A percentile compares a stretch with the other conserved stretches of the same genome.
Evolutionary conservation across 2,329 filamentous ascomycete species (phyloP).

Genomic region (Nothophaeocryptopus gaeumannii): DNA sequence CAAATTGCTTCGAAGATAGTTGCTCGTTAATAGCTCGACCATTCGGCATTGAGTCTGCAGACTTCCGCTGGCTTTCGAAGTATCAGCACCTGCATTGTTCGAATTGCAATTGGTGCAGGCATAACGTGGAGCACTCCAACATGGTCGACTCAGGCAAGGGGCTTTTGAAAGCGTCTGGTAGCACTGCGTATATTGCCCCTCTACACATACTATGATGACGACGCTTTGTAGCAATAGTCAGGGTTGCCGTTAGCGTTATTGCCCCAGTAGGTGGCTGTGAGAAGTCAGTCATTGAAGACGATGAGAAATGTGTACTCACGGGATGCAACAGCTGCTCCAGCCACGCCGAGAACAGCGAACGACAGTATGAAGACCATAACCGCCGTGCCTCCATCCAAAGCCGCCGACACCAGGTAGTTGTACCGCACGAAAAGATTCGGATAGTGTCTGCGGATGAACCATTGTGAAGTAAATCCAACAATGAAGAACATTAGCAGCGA

Average conservation of each 20-base stretch:
- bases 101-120: too few relatives aligned
- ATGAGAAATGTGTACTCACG: conserved; percentile 39
- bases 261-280: background rate
- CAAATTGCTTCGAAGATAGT: too few relatives aligned
- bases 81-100: too few relatives aligned
- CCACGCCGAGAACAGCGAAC: conserved; percentile 41
- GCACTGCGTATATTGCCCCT: too few relatives aligned
- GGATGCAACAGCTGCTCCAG: conserved; percentile 43
- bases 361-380: conserved; percentile 37
- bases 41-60: too few relatives aligned
- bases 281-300: background rate
- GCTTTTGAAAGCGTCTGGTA: too few relatives aligned
- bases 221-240: conserved; percentile 4
- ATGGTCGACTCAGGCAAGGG: too few relatives aligned
- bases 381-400: conserved; percentile 37
- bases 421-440: conserved; percentile 35
- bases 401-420: conserved; percentile 37
- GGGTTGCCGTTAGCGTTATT: background rate
- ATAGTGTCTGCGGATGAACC: conserved; percentile 45
- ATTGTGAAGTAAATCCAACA: conserved; percentile 68
- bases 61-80: too few relatives aligned
- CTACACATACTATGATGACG: background rate
- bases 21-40: too few relatives aligned
- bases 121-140: too few relatives aligned
- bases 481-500: conserved; percentile 52